Conservation (phyloP, 805 yeast species). For the Lipomyces sp. region DNA sequence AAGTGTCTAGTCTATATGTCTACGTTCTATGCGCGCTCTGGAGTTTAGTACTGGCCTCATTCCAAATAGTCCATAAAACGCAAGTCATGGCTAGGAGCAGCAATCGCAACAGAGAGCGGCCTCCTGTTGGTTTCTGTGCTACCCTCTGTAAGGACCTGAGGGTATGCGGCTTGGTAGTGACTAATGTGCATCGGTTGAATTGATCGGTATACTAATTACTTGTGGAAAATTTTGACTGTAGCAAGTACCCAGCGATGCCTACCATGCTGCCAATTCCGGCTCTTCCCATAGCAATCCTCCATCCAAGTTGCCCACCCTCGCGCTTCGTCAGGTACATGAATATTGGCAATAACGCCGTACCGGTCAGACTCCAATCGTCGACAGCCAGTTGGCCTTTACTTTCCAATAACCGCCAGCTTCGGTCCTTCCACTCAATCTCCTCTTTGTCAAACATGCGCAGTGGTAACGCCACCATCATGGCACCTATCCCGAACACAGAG, state of each 20-base stretch:
- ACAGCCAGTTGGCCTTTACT: slow-evolving; percentile 2
- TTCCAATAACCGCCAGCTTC: slow-evolving; percentile 5
- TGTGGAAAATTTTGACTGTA: too few relatives aligned
- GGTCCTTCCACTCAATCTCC: slow-evolving; percentile 7
- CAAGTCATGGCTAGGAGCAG: too few relatives aligned
- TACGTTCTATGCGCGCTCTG: too few relatives aligned
- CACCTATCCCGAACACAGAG: neutral
- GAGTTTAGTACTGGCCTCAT: too few relatives aligned
- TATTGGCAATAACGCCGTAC: neutral
- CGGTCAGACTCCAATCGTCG: slow-evolving; percentile 3
- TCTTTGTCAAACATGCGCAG: neutral
- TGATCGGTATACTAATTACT: too few relatives aligned
- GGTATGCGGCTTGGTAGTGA: too few relatives aligned
- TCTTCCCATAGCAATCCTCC: slow-evolving; percentile 2
- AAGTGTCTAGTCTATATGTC: too few relatives aligned
- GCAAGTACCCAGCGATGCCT: neutral
- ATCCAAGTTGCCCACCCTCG: neutral
- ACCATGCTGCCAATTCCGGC: neutral
- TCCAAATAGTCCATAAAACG: too few relatives aligned
- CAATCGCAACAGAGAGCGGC: neutral
- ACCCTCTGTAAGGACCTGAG: too few relatives aligned
- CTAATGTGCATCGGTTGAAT: too few relatives aligned
- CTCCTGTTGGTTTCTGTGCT: too few relatives aligned
- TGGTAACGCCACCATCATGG: neutral
- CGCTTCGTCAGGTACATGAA: neutral